Evolutionary conservation across 1,284 basidiomycete species (phyloP), one percentile per base, ranked within the genome.

Genomic region (Ganoderma resinaceum): DNA sequence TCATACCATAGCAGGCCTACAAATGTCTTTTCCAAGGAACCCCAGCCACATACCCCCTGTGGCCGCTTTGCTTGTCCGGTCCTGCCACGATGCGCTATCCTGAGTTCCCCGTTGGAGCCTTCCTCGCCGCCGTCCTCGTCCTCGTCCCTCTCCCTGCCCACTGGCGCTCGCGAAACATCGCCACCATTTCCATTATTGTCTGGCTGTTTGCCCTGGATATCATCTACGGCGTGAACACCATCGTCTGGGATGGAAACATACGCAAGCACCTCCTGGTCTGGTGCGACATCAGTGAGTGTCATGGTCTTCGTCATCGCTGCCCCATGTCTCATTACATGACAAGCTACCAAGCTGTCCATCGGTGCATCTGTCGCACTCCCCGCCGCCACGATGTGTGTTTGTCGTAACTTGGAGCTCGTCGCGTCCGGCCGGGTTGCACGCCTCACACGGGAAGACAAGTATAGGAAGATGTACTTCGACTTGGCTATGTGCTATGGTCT

Each of bases 351-450:
- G 57, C 68, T 88, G 9, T 68, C 78, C 0, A 57, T 83, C 6
- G 85, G 80, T 0, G 62, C 73, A 1, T 63, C 74, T 0, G 78
- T 87, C 1, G 91, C 87, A 0, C 75, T 93, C 2, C 84, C 89
- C 12, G 86, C 85, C 0, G 75, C 83, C 0, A 80, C 81, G 33
- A 78, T 88, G 1, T 87, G 85, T 74, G 80, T 89, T 49, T 82
- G 82, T 35, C 79, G 77, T 53, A 79, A 81, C 35, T 74, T 89
- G 23, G 86, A 86, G 69, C 77, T 81, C 2, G 78, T 85, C 3
- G 82, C 87, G 0, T 85, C 86, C 0, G 77, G 75, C 16, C 70
- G 84, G 67, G 66, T 76, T 53, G 75, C 81, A 60, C 49, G 76
- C 58, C 74, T 77, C 59, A 74, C 79, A 53, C 73, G 76, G 59